phyloP scores from a whole-genome alignment of 1,139 yeast genomes.

The Yamadazyma songkhlaensis region DNA sequence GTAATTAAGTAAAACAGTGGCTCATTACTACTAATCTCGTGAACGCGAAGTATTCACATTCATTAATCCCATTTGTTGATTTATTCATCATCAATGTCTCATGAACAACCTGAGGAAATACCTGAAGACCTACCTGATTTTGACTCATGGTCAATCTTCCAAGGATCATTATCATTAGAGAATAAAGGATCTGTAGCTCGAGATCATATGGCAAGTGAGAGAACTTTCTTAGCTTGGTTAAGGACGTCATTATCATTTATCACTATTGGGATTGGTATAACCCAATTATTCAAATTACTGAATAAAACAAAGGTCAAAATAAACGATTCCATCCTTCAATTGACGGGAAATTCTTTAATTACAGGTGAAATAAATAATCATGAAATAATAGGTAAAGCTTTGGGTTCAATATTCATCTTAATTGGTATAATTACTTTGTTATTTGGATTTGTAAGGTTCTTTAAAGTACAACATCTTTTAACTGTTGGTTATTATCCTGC shows the following conservation, averaged over 20 bases:
- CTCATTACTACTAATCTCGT: too few relatives aligned
- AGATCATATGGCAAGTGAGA: slow-evolving; percentile 68
- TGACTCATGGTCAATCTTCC: slow-evolving; percentile 10
- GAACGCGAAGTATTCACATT: too few relatives aligned
- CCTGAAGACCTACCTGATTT: slow-evolving; percentile 11
- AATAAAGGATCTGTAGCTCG: slow-evolving; percentile 49
- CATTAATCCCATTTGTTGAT: too few relatives aligned
- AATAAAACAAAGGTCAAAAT: slow-evolving; percentile 18
- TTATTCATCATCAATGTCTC: background rate
- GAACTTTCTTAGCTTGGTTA: slow-evolving; percentile 76
- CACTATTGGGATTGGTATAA: slow-evolving; percentile 42
- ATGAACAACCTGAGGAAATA: slow-evolving; percentile 2
- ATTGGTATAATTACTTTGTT: slow-evolving; percentile 35
- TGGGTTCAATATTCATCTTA: slow-evolving; percentile 34
- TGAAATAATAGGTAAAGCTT: slow-evolving; percentile 29
- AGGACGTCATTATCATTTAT: slow-evolving; percentile 53
- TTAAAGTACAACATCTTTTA: slow-evolving; percentile 31
- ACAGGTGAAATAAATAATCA: background rate
- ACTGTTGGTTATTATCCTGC: slow-evolving; percentile 29
- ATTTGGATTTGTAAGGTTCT: slow-evolving; percentile 32
- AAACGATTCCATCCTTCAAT: slow-evolving; percentile 11
- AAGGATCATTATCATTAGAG: slow-evolving; percentile 34
- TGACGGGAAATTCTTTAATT: slow-evolving; percentile 2
- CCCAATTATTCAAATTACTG: slow-evolving; percentile 39
- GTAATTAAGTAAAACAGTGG: too few relatives aligned